A percentile compares a stretch with the other conserved stretches of the same genome.
These are phyloP conservation scores for Tagetes erecta DNA, from an alignment of 129 eudicot species.

Conservation along the genomic window DNA sequence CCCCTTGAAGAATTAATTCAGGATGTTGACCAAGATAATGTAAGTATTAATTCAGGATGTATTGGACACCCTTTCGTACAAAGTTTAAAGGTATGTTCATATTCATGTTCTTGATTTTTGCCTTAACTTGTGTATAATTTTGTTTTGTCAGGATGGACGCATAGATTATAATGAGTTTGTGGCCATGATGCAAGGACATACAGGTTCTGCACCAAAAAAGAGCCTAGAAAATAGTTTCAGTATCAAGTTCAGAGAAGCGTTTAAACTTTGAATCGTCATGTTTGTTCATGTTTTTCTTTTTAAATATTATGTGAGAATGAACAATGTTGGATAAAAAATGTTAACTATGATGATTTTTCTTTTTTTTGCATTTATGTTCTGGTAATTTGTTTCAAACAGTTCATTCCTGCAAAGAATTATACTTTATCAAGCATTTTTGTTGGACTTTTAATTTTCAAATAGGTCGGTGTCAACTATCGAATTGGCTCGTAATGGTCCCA, in stretches of 20 bases:
- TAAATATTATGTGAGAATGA: slow-evolving; percentile 5
- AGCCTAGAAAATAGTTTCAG: slow-evolving; percentile 73
- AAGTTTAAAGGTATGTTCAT: background rate
- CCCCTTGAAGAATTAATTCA: slow-evolving; percentile 66
- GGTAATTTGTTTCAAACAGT: background rate
- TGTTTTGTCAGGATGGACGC: slow-evolving; percentile 59
- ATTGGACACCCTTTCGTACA: background rate
- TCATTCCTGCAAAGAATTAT: background rate
- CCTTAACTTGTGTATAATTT: background rate
- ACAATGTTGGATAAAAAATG: background rate
- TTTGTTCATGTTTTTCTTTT: slow-evolving; percentile 14
- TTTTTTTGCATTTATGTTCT: background rate
- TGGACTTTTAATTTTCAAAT: no score
- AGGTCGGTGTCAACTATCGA: no score
- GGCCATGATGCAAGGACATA: slow-evolving; percentile 79
- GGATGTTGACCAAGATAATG: slow-evolving; percentile 80
- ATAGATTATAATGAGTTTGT: slow-evolving; percentile 87
- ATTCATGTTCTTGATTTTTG: background rate
- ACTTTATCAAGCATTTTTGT: background rate
- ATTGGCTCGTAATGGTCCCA: no score
- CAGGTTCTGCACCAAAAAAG: slow-evolving; percentile 48
- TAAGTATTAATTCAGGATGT: no score
- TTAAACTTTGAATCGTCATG: slow-evolving; percentile 41
- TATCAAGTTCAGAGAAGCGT: slow-evolving; percentile 63
- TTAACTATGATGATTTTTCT: background rate